Evolutionary conservation across 768 basidiomycete species (phyloP), one percentile per base, ranked within the genome.

Genomic region (Fomitopsis serialis): DNA sequence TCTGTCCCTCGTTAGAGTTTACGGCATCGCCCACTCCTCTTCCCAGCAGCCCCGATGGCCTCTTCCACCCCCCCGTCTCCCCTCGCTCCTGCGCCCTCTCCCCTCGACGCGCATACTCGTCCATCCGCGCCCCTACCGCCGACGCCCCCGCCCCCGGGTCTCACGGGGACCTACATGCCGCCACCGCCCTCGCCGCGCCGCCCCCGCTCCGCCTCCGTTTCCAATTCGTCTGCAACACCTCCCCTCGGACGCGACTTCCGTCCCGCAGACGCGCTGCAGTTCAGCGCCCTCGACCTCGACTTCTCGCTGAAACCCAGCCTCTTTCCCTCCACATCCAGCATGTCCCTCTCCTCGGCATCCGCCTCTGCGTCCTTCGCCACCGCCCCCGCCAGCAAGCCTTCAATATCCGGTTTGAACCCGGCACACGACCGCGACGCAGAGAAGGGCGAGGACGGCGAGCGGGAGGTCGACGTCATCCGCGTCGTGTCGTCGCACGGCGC

Each of bases 401-500:
- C 44, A 4, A 5, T 27, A 3, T 6, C 44, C 27, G 13, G n/a
- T n/a, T n/a, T 34, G 36, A 2, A 29, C 21, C 47, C 19, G 2
- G 43, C 22, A 42, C 35, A 44, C 21, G 19, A 27, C 34, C 25
- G 9, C 54, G n/a, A 42, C 37, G 37, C 43, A 29, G 6, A 23
- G 40, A 17, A 25, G 44, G n/a, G 17, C 35, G 42, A 34, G 19
- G 27, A 25, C 10, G 52, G 44, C n/a, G 15, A 25, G 48, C 42
- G 42, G 36, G 50, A 43, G 37, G 34, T 49, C 23, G 53, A 48
- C 34, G 52, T 27, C 42, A 25, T 50, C 44, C 40, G 37, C 50
- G 44, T 51, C 44, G 46, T 48, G 21, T 48, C 49, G 43, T 48
- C 34, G 13, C 35, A 45, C 40, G 42, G 36, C 53, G 21, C 19